Percentiles rank a stretch among this genome's conserved stretches.
Evolutionary conservation across 257 asterid species (phyloP).

Genomic region (Ocimum tenuiflorum): DNA sequence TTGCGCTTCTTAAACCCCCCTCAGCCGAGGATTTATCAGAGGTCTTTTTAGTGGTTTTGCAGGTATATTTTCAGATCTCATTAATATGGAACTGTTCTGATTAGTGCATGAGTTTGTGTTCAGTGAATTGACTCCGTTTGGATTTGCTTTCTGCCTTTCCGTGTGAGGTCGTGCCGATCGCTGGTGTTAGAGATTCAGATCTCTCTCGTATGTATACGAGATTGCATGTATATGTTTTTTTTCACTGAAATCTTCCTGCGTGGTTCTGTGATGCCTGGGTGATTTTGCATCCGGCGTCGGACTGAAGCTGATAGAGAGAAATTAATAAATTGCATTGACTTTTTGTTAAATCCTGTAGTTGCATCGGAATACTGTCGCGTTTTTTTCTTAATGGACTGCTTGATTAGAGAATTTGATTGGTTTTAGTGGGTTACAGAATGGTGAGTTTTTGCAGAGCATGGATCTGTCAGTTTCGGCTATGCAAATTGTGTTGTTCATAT

Average conservation of each 20-base stretch:
- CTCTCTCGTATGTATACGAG: conserved; percentile 10
- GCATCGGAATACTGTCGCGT: background rate
- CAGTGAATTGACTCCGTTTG: conserved; percentile 4
- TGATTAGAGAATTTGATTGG: conserved; percentile 5
- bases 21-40: conserved; percentile 17
- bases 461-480: conserved; percentile 19
- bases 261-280: no score
- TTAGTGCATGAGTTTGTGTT: conserved; percentile 23
- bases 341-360: conserved; percentile 12
- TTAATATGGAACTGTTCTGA: conserved; percentile 18
- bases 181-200: conserved; percentile 27
- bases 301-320: conserved; percentile 1
- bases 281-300: conserved; percentile 15
- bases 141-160: conserved; percentile 11
- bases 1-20: conserved; percentile 3
- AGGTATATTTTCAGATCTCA: conserved; percentile 40
- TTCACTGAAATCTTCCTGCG: background rate
- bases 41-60: conserved; percentile 10
- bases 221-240: conserved; percentile 17
- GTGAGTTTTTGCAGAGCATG: background rate
- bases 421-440: conserved; percentile 9
- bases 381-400: background rate
- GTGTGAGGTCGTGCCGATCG: conserved; percentile 24
- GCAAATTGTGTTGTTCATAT: background rate
- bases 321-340: conserved; percentile 7